These are phyloP conservation scores for Trichoderma polysporum DNA, from an alignment of 2,329 filamentous ascomycete genomes.

Conservation along the genomic window DNA sequence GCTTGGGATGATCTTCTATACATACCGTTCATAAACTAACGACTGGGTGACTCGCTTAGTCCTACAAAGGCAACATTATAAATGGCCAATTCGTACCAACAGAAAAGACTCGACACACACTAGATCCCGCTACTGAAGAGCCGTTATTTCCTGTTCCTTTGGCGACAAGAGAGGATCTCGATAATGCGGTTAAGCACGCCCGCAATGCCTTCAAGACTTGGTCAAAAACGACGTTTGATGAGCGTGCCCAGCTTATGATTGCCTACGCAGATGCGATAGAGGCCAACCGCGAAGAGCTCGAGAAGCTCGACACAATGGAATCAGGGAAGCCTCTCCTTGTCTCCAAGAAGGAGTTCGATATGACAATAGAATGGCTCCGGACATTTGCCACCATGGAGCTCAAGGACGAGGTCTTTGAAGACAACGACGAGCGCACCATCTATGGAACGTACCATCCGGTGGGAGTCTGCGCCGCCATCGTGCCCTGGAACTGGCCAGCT, in stretches of 20 bases:
- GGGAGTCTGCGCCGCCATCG: conserved; percentile 46
- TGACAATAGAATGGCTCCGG: conserved; percentile 29
- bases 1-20: not conserved
- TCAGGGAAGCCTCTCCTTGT: conserved; percentile 28
- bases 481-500: conserved; percentile 51
- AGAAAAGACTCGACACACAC: conserved; percentile 24
- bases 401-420: conserved; percentile 39
- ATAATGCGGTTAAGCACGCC: conserved; percentile 32
- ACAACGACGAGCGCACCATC: conserved; percentile 30
- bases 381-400: conserved; percentile 34
- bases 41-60: not conserved
- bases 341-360: conserved; percentile 26
- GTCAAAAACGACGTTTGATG: conserved; percentile 29
- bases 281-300: conserved; percentile 26
- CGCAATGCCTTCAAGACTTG: conserved; percentile 32
- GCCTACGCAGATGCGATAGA: conserved; percentile 32
- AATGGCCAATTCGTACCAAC: conserved; percentile 28
- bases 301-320: conserved; percentile 27
- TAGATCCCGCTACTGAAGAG: conserved; percentile 35
- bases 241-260: conserved; percentile 29
- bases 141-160: conserved; percentile 34
- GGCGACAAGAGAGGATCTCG: conserved; percentile 31
- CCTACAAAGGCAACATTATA: conserved; percentile 26
- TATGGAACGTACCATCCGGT: conserved; percentile 32
- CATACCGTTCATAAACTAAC: not conserved